Conservation (phyloP, 441 rosid species). For the Breynia disticha region DNA sequence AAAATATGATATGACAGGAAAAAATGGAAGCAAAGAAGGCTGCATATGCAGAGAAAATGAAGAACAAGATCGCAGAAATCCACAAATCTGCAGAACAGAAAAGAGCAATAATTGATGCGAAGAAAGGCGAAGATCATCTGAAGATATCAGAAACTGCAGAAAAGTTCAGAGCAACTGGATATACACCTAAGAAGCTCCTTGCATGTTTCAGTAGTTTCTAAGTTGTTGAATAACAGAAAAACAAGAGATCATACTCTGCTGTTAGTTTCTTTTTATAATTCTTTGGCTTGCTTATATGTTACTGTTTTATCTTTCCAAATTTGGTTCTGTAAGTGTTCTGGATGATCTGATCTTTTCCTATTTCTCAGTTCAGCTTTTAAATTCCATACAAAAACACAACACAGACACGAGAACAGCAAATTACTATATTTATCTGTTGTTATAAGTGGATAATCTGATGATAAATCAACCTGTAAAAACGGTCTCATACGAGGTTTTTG, state of each 20-base stretch:
- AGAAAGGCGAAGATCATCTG: constrained; percentile 23
- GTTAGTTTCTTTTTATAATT: not conserved
- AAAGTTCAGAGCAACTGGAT: constrained; percentile 33
- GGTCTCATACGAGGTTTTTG: too few species aligned
- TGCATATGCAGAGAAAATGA: constrained; percentile 35
- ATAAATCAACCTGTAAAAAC: too few species aligned
- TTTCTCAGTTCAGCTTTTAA: not conserved
- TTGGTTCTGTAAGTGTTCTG: too few species aligned
- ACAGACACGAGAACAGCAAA: too few species aligned
- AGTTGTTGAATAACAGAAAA: not conserved
- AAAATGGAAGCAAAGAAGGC: constrained; percentile 42
- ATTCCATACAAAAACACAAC: not conserved
- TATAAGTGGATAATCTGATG: too few species aligned
- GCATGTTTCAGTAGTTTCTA: constrained; percentile 27
- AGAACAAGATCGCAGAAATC: constrained; percentile 33
- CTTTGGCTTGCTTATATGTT: not conserved
- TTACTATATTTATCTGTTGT: too few species aligned
- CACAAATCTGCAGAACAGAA: constrained; percentile 39
- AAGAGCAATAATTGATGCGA: constrained; percentile 30
- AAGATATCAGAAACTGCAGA: constrained; percentile 36
- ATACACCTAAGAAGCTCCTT: constrained; percentile 28
- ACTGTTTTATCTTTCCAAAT: not conserved
- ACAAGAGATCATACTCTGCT: not conserved
- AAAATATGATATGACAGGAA: constrained; percentile 23
- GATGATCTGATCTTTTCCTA: too few species aligned